Evolutionary conservation across 495 filamentous ascomycete species (phyloP).

Genomic region (Pseudotulostoma volvatum): DNA sequence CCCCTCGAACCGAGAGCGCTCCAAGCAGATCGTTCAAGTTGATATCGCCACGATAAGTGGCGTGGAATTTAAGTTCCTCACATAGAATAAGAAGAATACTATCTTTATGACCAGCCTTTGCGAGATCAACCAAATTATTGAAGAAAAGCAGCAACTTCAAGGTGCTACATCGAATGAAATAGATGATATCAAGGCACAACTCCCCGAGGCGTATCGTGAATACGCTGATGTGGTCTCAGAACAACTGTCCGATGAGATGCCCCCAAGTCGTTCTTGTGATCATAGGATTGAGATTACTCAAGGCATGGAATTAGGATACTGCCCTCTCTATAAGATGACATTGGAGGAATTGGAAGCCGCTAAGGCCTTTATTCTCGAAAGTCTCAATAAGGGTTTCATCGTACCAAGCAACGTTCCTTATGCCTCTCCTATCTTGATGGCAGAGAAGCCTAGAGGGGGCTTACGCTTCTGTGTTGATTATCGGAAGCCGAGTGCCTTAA

Average conservation of each 20-base stretch:
- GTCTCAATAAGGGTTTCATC: slow-evolving; percentile 12
- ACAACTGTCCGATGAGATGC: slow-evolving; percentile 1
- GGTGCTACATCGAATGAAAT: neutral
- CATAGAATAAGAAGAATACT: neutral
- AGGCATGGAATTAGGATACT: neutral
- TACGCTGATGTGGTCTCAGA: neutral
- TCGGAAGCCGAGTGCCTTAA: slow-evolving; percentile 23
- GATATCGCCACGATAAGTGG: neutral
- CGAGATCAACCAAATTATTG: slow-evolving; percentile 1
- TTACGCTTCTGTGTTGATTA: slow-evolving; percentile 32
- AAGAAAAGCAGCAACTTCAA: neutral
- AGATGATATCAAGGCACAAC: neutral
- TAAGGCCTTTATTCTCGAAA: slow-evolving; percentile 7
- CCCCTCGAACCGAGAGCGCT: neutral
- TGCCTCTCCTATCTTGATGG: slow-evolving; percentile 20
- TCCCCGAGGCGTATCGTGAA: slow-evolving; percentile 1
- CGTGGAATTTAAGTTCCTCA: neutral
- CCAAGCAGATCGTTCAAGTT: neutral
- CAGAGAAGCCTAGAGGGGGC: slow-evolving; percentile 15
- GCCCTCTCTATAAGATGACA: slow-evolving; percentile 15
- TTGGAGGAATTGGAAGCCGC: slow-evolving; percentile 9
- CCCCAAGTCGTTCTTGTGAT: slow-evolving; percentile 1
- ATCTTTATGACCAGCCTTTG: slow-evolving; percentile 1
- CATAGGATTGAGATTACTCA: slow-evolving; percentile 4
- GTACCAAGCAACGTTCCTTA: slow-evolving; percentile 5